These are phyloP conservation scores for Pontederia crassipes DNA, from an alignment of 176 grass and related monocot species.

Conservation along the genomic window DNA sequence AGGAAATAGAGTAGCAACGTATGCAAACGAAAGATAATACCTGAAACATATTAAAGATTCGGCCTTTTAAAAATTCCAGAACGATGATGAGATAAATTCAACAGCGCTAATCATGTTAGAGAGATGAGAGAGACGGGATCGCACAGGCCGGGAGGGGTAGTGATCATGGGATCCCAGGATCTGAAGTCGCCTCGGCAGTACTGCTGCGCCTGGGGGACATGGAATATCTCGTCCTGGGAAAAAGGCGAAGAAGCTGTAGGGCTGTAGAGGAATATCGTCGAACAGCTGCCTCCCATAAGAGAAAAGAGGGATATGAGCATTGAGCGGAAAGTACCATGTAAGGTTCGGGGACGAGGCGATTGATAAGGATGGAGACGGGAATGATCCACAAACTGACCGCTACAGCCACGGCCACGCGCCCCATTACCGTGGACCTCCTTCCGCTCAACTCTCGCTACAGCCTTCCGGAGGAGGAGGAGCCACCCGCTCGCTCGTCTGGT, in stretches of 20 bases:
- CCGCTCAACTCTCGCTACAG: too few relatives aligned
- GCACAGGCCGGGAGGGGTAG: constrained; percentile 86
- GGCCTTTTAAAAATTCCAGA: not conserved
- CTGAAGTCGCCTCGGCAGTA: constrained; percentile 59
- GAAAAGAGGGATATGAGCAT: not conserved
- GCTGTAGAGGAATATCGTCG: not conserved
- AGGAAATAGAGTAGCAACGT: constrained; percentile 72
- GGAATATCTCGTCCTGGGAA: constrained; percentile 93
- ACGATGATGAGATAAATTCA: constrained; percentile 13
- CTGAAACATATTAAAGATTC: constrained; percentile 43
- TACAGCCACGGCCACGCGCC: constrained; percentile 27
- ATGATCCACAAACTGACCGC: constrained; percentile 38
- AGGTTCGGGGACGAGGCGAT: constrained; percentile 47
- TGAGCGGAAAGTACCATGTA: constrained; percentile 51
- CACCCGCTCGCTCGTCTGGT: too few relatives aligned
- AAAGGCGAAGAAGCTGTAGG: not conserved
- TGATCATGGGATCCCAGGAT: constrained; percentile 86
- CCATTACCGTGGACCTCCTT: constrained; percentile 19
- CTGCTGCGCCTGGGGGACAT: constrained; percentile 60
- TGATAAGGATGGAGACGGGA: constrained; percentile 38
- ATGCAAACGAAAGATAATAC: constrained; percentile 79
- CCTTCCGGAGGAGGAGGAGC: too few relatives aligned
- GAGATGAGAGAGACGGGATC: constrained; percentile 11
- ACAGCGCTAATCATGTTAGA: not conserved
- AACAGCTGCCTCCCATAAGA: not conserved